A percentile compares a stretch with the other conserved stretches of the same genome.
Conservation (phyloP, 2,329 filamentous ascomycete species). For the Leptodontidium sp. region DNA sequence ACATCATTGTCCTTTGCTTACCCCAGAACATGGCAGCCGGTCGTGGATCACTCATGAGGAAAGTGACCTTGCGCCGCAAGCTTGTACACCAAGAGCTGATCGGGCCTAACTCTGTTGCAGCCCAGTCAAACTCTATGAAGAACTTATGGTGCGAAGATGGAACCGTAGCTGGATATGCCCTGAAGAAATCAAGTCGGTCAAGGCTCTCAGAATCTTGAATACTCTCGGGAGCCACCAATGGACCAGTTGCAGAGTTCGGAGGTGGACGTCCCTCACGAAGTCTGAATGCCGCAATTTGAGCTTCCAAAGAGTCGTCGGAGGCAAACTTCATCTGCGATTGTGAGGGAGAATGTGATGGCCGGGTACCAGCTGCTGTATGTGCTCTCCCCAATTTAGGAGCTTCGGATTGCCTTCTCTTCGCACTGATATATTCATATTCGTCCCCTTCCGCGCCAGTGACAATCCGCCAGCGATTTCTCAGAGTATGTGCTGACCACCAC, state of each 20-base stretch:
- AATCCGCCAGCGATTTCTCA: constrained; percentile 38
- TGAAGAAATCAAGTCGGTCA: constrained; percentile 39
- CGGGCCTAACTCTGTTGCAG: constrained; percentile 51
- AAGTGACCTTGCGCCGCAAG: constrained; percentile 50
- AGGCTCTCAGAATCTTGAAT: constrained; percentile 17
- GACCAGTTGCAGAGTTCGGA: constrained; percentile 16
- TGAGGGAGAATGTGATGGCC: constrained; percentile 6
- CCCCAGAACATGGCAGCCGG: constrained; percentile 51
- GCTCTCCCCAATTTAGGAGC: constrained; percentile 12
- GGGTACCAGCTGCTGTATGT: constrained; percentile 21
- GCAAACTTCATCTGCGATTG: neutral
- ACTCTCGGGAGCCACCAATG: neutral
- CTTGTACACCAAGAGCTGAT: constrained; percentile 51
- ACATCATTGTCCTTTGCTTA: constrained; percentile 45
- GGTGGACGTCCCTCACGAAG: constrained; percentile 24
- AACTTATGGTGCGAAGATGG: constrained; percentile 40
- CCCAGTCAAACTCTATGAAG: constrained; percentile 53
- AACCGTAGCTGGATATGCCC: constrained; percentile 24
- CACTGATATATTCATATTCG: constrained; percentile 13
- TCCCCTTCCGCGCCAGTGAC: constrained; percentile 32
- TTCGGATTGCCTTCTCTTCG: constrained; percentile 24
- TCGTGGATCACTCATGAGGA: constrained; percentile 49
- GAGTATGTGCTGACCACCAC: constrained; percentile 35
- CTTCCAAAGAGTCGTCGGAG: constrained; percentile 25
- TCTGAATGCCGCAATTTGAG: constrained; percentile 29